Conservation (phyloP, 441 rosid genomes). For the Pelargonium cotyledonis region DNA sequence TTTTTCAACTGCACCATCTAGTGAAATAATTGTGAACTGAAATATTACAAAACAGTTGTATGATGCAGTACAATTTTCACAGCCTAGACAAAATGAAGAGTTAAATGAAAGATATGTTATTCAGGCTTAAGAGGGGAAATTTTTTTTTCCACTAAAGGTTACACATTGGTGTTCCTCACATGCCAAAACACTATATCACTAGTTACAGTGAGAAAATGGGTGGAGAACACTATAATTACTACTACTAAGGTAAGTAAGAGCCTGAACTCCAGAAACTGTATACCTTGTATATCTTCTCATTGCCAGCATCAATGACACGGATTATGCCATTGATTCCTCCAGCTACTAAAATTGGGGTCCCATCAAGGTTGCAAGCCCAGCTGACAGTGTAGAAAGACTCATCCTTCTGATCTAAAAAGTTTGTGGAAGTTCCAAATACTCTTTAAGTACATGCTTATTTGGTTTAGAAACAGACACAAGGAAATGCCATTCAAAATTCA, state of each 20-base stretch:
- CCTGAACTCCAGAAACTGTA: conserved; percentile 12
- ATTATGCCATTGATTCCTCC: conserved; percentile 92
- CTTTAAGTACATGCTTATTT: conserved; percentile 20
- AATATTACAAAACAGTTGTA: too few relatives aligned
- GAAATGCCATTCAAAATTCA: neutral
- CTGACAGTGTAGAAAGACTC: conserved; percentile 90
- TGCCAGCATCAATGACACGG: conserved; percentile 74
- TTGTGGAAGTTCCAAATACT: conserved; percentile 36
- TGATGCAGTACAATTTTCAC: too few relatives aligned
- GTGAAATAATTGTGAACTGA: too few relatives aligned
- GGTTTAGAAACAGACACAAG: neutral
- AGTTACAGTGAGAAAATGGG: neutral
- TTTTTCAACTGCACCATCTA: neutral
- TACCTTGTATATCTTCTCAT: conserved; percentile 81
- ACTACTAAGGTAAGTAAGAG: conserved; percentile 7
- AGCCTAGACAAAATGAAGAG: neutral
- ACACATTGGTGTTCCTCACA: neutral
- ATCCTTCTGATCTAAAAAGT: conserved; percentile 75
- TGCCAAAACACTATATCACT: neutral
- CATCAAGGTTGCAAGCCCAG: conserved; percentile 74
- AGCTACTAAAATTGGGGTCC: conserved; percentile 62
- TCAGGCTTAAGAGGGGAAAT: neutral
- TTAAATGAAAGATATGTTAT: neutral
- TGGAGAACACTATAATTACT: neutral
- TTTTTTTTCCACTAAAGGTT: neutral